Conservation (phyloP, 176 grass and related monocot genomes). For the Eremochloa ophiuroides region DNA sequence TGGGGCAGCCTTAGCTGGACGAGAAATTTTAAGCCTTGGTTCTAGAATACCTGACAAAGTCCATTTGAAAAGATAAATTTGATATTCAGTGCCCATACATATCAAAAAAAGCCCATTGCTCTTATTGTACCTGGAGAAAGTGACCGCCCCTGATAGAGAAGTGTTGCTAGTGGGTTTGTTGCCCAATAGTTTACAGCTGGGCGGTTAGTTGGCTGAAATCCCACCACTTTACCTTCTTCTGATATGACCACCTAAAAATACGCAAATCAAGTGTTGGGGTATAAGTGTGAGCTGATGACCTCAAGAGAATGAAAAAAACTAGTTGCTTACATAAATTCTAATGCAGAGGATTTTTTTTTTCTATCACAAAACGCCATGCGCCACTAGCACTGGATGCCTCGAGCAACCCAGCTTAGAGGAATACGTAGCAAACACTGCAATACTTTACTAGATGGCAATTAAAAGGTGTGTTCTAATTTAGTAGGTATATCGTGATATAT, state of each 20-base stretch:
- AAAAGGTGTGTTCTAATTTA: background rate
- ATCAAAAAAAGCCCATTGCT: background rate
- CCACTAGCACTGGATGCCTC: background rate
- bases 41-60: slow-evolving; percentile 62
- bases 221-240: slow-evolving; percentile 72
- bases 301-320: background rate
- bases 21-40: slow-evolving; percentile 66
- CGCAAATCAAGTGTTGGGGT: background rate
- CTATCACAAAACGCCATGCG: background rate
- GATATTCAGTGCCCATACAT: background rate
- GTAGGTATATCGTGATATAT: background rate
- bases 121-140: slow-evolving; percentile 61
- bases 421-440: background rate
- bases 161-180: slow-evolving; percentile 58
- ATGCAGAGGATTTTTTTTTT: background rate
- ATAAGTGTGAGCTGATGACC: background rate
- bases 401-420: background rate
- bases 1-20: slow-evolving; percentile 45
- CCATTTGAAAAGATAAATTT: slow-evolving; percentile 7
- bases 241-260: slow-evolving; percentile 76
- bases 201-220: slow-evolving; percentile 85
- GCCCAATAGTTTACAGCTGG: slow-evolving; percentile 70
- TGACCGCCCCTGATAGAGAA: slow-evolving; percentile 52
- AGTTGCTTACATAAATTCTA: background rate
- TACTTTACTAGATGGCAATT: background rate